These are phyloP conservation scores for Ustilago cynodontis DNA, from an alignment of 1,284 basidiomycete species.

Conservation along the genomic window DNA sequence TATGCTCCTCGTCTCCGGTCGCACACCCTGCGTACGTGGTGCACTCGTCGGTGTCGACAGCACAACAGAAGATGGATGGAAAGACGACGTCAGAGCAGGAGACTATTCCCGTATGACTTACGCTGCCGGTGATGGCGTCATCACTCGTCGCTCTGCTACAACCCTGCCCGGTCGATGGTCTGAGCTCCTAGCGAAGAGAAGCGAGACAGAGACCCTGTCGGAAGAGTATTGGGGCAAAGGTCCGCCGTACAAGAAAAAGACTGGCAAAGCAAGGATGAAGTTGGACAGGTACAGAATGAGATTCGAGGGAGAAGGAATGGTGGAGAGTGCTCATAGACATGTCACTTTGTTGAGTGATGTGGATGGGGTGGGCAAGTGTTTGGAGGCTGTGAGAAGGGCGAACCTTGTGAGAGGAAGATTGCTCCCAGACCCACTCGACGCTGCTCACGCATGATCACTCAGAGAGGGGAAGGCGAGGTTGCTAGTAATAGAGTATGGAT, in stretches of 20 bases:
- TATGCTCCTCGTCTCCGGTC: conserved; percentile 59
- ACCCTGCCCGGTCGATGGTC: conserved; percentile 58
- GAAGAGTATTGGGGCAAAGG: conserved; percentile 15
- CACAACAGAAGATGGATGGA: conserved; percentile 24
- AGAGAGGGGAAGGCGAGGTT: neutral
- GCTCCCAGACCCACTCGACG: neutral
- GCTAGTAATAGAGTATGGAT: neutral
- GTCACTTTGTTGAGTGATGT: conserved; percentile 64
- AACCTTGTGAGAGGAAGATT: conserved; percentile 26
- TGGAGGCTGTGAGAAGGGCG: conserved; percentile 38
- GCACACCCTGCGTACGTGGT: conserved; percentile 67
- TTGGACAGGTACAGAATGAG: conserved; percentile 29
- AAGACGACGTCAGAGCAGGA: conserved; percentile 40
- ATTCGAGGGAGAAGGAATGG: conserved; percentile 50
- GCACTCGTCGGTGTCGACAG: conserved; percentile 55
- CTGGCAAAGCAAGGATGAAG: conserved; percentile 29
- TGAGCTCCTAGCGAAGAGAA: conserved; percentile 27
- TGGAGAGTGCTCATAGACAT: conserved; percentile 61
- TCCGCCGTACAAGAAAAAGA: conserved; percentile 20
- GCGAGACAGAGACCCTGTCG: conserved; percentile 31
- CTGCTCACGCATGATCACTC: neutral
- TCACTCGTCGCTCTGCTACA: conserved; percentile 60
- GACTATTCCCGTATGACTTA: conserved; percentile 56
- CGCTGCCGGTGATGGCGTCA: conserved; percentile 66
- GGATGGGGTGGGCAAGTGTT: conserved; percentile 38